Evolutionary conservation across 352 stramenopile genomes (phyloP).

Genomic region (Phytophthora crassamura): DNA sequence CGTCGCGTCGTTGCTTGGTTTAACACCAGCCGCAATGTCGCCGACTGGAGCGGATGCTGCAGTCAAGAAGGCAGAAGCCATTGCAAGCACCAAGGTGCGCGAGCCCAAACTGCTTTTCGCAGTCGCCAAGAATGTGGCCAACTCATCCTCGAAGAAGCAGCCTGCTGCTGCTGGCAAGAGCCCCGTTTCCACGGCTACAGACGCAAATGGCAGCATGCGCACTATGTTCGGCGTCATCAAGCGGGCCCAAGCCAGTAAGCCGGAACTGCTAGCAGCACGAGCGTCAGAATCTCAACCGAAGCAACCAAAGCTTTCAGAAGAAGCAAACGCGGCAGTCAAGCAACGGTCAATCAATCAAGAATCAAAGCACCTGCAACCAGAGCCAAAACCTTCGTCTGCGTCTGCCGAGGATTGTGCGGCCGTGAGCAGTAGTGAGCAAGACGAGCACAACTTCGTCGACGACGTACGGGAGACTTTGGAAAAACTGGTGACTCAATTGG

Average conservation of each 20-base stretch:
- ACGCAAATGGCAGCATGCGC: constrained; percentile 22
- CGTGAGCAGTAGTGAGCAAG: neutral
- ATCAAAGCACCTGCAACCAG: constrained; percentile 3
- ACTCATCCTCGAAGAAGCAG: constrained; percentile 30
- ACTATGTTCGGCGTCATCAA: constrained; percentile 65
- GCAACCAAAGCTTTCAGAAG: constrained; percentile 9
- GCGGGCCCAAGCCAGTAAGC: constrained; percentile 34
- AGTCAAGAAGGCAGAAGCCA: constrained; percentile 18
- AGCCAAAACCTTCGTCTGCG: constrained; percentile 4
- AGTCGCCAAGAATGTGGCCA: constrained; percentile 35
- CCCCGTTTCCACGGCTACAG: constrained; percentile 2
- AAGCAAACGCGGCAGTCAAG: neutral
- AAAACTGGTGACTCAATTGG: constrained; percentile 58
- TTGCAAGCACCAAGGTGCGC: constrained; percentile 15
- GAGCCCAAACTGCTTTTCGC: constrained; percentile 38
- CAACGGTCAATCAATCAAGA: constrained; percentile 19
- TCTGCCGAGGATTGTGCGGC: constrained; percentile 8
- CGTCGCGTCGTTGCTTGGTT: constrained; percentile 29
- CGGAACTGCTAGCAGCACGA: constrained; percentile 10
- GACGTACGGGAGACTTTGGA: constrained; percentile 50
- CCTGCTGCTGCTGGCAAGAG: constrained; percentile 1
- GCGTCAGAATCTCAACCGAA: neutral
- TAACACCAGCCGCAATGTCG: constrained; percentile 29
- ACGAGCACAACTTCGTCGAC: constrained; percentile 38
- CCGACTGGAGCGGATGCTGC: constrained; percentile 13